Conservation (phyloP, 2,329 filamentous ascomycete species). For the Hypomyces perniciosus region DNA sequence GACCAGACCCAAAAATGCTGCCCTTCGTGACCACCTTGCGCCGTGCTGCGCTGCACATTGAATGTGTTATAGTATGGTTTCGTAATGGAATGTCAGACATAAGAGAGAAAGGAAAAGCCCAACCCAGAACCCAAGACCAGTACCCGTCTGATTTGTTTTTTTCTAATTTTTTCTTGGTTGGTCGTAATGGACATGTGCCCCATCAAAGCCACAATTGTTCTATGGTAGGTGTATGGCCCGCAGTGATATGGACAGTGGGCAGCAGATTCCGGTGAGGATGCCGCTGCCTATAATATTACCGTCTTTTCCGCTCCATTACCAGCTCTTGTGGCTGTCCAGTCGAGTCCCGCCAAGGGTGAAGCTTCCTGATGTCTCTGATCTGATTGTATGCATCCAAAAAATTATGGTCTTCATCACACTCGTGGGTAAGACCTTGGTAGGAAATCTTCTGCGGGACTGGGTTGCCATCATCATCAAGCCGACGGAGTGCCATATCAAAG, state of each 20-base stretch:
- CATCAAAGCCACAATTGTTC: constrained; percentile 17
- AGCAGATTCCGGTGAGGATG: too few species aligned
- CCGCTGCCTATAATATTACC: too few species aligned
- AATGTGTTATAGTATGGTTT: constrained; percentile 30
- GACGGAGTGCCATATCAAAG: constrained; percentile 9
- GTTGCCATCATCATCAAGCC: constrained; percentile 3
- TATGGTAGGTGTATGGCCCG: constrained; percentile 19
- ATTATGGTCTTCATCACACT: background rate
- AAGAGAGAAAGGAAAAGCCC: constrained; percentile 16
- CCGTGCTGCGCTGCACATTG: constrained; percentile 34
- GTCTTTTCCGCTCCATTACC: too few species aligned
- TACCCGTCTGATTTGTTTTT: constrained; percentile 16
- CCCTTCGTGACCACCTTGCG: constrained; percentile 32
- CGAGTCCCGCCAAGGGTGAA: background rate
- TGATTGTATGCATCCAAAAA: too few species aligned
- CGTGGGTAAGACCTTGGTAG: background rate
- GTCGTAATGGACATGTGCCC: constrained; percentile 18
- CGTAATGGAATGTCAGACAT: constrained; percentile 30
- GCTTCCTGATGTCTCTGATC: background rate
- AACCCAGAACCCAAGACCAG: constrained; percentile 19
- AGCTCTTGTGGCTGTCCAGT: too few species aligned
- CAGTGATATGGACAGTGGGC: constrained; percentile 13
- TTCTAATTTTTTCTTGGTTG: constrained; percentile 12
- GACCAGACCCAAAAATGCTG: constrained; percentile 31
- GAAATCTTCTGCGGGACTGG: constrained; percentile 7